Conservation (phyloP, 2,329 filamentous ascomycete species). For the Aspergillus fumigatus region DNA sequence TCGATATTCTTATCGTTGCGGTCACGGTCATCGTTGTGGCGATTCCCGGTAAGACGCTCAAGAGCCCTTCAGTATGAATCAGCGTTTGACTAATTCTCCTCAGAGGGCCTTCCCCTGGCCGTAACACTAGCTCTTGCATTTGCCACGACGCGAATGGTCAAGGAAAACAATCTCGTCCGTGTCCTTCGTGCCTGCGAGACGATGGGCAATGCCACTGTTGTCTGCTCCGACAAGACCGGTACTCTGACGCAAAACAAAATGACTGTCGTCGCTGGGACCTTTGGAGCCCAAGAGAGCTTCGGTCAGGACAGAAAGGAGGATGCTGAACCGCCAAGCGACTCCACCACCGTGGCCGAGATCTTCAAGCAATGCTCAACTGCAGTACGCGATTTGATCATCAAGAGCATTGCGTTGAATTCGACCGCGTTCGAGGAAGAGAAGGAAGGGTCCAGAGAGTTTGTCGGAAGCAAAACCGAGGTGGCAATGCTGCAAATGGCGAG, state of each 20-base stretch:
- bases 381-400: conserved; percentile 34
- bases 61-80: background rate
- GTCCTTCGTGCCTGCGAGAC: conserved; percentile 75
- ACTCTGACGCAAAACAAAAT: conserved; percentile 72
- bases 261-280: conserved; percentile 68
- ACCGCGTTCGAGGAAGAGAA: conserved; percentile 72
- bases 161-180: conserved; percentile 71
- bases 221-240: conserved; percentile 77
- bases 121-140: conserved; percentile 75
- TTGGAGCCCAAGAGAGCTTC: conserved; percentile 58
- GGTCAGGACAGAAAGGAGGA: conserved; percentile 35
- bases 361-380: conserved; percentile 30
- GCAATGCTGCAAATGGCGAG: conserved; percentile 66
- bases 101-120: conserved; percentile 68
- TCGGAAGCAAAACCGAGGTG: conserved; percentile 75
- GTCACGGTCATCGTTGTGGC: conserved; percentile 77
- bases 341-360: conserved; percentile 21
- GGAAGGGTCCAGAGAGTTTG: conserved; percentile 62
- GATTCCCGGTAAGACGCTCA: conserved; percentile 50
- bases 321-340: background rate
- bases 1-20: conserved; percentile 72
- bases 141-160: conserved; percentile 71
- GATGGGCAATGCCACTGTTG: conserved; percentile 74
- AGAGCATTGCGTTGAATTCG: conserved; percentile 50
- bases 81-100: conserved; percentile 33